A percentile compares a stretch with the other conserved stretches of the same genome.
Evolutionary conservation across 805 yeast genomes (phyloP).

Genomic region (Starmerella cellae): DNA sequence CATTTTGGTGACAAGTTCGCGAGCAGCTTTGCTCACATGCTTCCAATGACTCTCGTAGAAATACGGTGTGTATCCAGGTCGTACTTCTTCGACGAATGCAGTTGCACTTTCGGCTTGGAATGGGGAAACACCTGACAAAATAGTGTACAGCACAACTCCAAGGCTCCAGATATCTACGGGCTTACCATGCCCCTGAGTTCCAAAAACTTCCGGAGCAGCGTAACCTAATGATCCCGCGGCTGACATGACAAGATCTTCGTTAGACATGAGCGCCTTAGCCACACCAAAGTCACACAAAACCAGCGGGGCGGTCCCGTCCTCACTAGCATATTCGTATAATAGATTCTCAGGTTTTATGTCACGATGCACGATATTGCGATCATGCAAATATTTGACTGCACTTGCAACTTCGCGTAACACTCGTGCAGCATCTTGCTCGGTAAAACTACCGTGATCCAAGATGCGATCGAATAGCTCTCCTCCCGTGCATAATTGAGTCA

Average conservation of each 20-base stretch:
- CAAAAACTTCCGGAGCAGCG: slow-evolving; percentile 89
- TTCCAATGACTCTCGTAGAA: slow-evolving; percentile 85
- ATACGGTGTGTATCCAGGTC: slow-evolving; percentile 57
- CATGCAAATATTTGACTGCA: slow-evolving; percentile 71
- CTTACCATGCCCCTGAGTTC: slow-evolving; percentile 77
- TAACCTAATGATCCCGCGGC: slow-evolving; percentile 92
- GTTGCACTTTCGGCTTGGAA: slow-evolving; percentile 71
- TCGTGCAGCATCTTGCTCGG: slow-evolving; percentile 74
- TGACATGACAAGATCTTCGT: slow-evolving; percentile 48
- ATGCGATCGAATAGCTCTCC: slow-evolving; percentile 91
- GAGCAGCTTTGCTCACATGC: slow-evolving; percentile 65
- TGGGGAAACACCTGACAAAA: slow-evolving; percentile 86
- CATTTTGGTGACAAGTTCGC: slow-evolving; percentile 58
- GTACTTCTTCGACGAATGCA: slow-evolving; percentile 71
- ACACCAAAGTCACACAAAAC: slow-evolving; percentile 95
- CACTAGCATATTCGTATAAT: slow-evolving; percentile 42
- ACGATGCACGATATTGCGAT: slow-evolving; percentile 70
- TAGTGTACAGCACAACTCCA: slow-evolving; percentile 84
- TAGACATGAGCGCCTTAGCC: slow-evolving; percentile 56
- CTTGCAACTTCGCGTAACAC: slow-evolving; percentile 61
- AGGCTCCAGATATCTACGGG: slow-evolving; percentile 95
- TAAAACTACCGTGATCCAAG: slow-evolving; percentile 64
- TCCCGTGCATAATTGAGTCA: slow-evolving; percentile 88
- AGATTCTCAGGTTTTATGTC: slow-evolving; percentile 92
- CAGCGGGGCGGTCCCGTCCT: slow-evolving; percentile 49